Percentiles rank a stretch among this genome's conserved stretches.
Evolutionary conservation across 2,329 filamentous ascomycete genomes (phyloP).

Genomic region (Ceratocystis albifundus): DNA sequence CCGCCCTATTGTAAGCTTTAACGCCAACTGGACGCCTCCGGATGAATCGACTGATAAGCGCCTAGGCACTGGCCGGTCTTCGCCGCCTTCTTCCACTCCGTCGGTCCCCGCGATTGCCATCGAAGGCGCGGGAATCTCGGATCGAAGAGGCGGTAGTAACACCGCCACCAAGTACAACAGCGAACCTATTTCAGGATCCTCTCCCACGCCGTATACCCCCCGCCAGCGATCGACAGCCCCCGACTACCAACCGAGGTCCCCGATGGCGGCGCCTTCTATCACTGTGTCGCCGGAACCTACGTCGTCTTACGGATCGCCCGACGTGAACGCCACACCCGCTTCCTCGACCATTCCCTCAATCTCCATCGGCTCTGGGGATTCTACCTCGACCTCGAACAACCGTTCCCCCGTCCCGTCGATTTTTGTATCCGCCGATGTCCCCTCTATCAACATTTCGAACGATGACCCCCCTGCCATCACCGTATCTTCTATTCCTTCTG

Average conservation of each 20-base stretch:
- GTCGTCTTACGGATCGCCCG: slow-evolving; percentile 24
- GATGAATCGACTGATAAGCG: slow-evolving; percentile 59
- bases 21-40: slow-evolving; percentile 66
- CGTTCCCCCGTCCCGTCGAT: slow-evolving; percentile 36
- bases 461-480: slow-evolving; percentile 27
- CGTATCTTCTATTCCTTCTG: slow-evolving; percentile 29
- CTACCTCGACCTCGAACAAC: not conserved
- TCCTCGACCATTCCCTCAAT: slow-evolving; percentile 18
- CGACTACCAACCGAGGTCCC: not conserved
- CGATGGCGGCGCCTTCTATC: slow-evolving; percentile 42
- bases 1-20: slow-evolving; percentile 94
- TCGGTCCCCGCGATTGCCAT: slow-evolving; percentile 12
- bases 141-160: not conserved
- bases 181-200: slow-evolving; percentile 5
- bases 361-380: slow-evolving; percentile 13
- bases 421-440: slow-evolving; percentile 30
- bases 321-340: slow-evolving; percentile 11
- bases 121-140: slow-evolving; percentile 15
- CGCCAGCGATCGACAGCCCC: slow-evolving; percentile 5
- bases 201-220: not conserved
- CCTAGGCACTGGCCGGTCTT: slow-evolving; percentile 27
- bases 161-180: not conserved
- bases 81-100: slow-evolving; percentile 21
- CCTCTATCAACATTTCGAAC: slow-evolving; percentile 34
- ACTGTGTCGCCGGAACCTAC: slow-evolving; percentile 40